Evolutionary conservation across 257 asterid species (phyloP).

Genomic region (Henckelia pumila): DNA sequence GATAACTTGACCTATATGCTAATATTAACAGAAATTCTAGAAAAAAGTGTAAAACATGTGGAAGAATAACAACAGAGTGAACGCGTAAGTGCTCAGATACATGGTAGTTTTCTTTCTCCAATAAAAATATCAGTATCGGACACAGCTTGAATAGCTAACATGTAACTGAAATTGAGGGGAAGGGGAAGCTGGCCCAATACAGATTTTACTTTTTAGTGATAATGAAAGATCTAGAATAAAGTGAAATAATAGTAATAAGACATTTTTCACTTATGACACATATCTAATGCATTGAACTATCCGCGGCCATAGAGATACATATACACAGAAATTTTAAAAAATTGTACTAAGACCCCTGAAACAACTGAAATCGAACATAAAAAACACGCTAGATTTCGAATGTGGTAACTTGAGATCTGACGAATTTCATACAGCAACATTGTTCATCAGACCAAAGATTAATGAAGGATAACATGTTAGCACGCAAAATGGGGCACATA

Average conservation of each 20-base stretch:
- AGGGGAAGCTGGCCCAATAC: not conserved
- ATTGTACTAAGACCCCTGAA: not conserved
- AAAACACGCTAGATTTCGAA: conserved; percentile 12
- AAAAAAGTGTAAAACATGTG: not conserved
- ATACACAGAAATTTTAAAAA: conserved; percentile 4
- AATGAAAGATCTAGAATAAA: not conserved
- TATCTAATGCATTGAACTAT: not conserved
- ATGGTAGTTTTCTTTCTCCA: not conserved
- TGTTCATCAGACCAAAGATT: not conserved
- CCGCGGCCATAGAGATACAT: not conserved
- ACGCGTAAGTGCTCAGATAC: not conserved
- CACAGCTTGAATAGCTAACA: conserved; percentile 3
- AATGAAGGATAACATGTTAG: conserved; percentile 11
- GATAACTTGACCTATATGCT: not conserved
- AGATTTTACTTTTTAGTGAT: not conserved
- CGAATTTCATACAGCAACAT: conserved; percentile 3
- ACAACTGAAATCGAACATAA: conserved; percentile 13
- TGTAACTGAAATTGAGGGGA: conserved; percentile 9
- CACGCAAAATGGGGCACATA: conserved; percentile 37
- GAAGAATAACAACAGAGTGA: not conserved
- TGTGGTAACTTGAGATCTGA: not conserved
- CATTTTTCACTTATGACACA: not conserved
- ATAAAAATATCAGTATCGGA: not conserved
- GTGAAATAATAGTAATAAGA: not conserved
- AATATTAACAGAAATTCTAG: conserved; percentile 5